A percentile compares a stretch with the other conserved stretches of the same genome.
Evolutionary conservation across 768 basidiomycete species (phyloP).

Genomic region (Phylloporus sp.): DNA sequence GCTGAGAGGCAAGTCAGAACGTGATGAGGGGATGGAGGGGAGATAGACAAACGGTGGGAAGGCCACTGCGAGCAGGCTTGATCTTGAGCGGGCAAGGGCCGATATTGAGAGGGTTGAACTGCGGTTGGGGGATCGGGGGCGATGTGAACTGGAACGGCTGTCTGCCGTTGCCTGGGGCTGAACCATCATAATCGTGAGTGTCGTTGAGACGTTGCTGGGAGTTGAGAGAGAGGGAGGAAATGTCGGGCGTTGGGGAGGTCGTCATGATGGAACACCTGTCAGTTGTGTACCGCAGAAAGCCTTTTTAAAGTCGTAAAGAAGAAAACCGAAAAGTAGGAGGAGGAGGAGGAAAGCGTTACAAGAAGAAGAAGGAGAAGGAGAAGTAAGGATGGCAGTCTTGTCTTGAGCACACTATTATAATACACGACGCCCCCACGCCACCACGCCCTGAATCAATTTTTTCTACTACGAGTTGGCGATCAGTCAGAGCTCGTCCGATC

Average conservation of each 20-base stretch:
- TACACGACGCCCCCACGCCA: constrained; percentile 32
- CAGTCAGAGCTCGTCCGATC: too few species aligned
- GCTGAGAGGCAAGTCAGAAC: constrained; percentile 42
- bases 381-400: constrained; percentile 12
- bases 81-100: constrained; percentile 69
- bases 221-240: constrained; percentile 70
- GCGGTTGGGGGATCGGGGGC: constrained; percentile 50
- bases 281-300: constrained; percentile 10
- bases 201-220: constrained; percentile 81
- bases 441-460: constrained; percentile 20
- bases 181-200: constrained; percentile 77
- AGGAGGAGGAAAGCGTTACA: constrained; percentile 26
- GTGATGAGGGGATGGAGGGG: constrained; percentile 17
- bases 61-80: constrained; percentile 60
- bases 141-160: constrained; percentile 67
- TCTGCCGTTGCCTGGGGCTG: constrained; percentile 43
- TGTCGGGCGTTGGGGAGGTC: constrained; percentile 70
- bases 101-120: constrained; percentile 49
- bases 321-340: constrained; percentile 23
- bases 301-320: constrained; percentile 31
- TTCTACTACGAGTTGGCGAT: too few species aligned
- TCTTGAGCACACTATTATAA: constrained; percentile 13
- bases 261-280: constrained; percentile 67
- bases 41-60: constrained; percentile 61
- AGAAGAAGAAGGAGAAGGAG: constrained; percentile 2